Evolutionary conservation across 23 red algal genomes (phyloP).

Genomic region (Gracilariopsis chorda): DNA sequence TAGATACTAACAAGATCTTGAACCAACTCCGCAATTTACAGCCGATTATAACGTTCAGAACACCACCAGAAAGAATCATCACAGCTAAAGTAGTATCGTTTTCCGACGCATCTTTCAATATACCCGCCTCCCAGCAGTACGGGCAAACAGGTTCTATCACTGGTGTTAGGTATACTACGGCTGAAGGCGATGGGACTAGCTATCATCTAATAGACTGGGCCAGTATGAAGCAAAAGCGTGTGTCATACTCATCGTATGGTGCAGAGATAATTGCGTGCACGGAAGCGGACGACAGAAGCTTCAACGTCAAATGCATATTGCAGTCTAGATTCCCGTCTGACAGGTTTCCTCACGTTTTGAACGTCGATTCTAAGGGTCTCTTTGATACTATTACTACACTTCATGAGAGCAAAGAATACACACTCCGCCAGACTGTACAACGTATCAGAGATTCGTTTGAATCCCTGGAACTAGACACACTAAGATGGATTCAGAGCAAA

Average conservation of each 20-base stretch:
- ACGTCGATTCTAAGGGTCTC: neutral
- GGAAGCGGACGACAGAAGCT: neutral
- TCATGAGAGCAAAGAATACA: neutral
- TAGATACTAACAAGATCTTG: neutral
- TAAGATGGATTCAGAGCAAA: neutral
- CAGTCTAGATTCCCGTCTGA: neutral
- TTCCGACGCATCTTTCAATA: neutral
- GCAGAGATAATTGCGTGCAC: no score
- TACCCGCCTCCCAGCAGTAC: neutral
- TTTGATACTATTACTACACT: no score
- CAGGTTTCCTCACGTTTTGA: neutral
- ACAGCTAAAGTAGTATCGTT: no score
- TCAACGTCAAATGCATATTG: neutral
- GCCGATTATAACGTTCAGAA: neutral
- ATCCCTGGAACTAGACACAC: neutral
- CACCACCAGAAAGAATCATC: neutral
- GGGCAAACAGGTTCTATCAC: neutral
- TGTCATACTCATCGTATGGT: no score
- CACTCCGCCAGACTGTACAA: neutral
- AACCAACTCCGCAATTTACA: neutral
- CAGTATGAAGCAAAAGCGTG: neutral
- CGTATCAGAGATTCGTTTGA: neutral
- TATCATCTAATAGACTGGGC: neutral
- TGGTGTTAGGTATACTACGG: neutral
- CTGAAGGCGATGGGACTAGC: neutral